These are phyloP conservation scores for Penicillium atrosanguineum DNA, from an alignment of 495 filamentous ascomycete genomes.

Conservation along the genomic window DNA sequence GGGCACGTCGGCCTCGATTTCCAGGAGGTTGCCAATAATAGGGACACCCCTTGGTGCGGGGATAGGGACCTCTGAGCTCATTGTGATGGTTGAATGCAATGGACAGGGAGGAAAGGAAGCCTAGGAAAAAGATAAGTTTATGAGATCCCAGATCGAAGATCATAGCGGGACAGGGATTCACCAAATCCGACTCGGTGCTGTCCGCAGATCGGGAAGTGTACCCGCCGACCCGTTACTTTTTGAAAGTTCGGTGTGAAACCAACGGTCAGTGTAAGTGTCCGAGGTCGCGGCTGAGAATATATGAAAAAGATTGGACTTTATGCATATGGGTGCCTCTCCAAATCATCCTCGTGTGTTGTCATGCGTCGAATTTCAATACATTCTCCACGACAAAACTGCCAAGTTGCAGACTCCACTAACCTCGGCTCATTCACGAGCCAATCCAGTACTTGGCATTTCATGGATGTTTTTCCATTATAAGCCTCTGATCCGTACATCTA, in stretches of 20 bases:
- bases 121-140: neutral
- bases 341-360: too few species aligned
- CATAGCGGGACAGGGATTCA: constrained; percentile 2
- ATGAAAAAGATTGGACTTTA: too few species aligned
- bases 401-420: neutral
- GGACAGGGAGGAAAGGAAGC: neutral
- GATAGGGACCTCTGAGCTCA: constrained; percentile 39
- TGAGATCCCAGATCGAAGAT: neutral
- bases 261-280: too few species aligned
- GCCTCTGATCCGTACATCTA: too few species aligned
- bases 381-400: neutral
- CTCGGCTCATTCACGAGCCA: neutral
- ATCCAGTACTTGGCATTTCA: neutral
- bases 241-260: too few species aligned
- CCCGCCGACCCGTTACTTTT: neutral
- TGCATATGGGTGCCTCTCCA: too few species aligned
- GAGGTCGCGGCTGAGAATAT: too few species aligned
- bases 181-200: constrained; percentile 1
- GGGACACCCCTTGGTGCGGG: constrained; percentile 63
- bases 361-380: too few species aligned
- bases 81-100: constrained; percentile 4
- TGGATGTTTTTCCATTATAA: too few species aligned
- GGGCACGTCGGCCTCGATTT: constrained; percentile 53
- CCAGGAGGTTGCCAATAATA: constrained; percentile 63
- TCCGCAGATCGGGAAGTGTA: neutral